Percentiles rank a stretch among this genome's conserved stretches.
phyloP scores from a whole-genome alignment of 192 early-diverging fungal species.

The Rhizoclosmatium globosum region DNA sequence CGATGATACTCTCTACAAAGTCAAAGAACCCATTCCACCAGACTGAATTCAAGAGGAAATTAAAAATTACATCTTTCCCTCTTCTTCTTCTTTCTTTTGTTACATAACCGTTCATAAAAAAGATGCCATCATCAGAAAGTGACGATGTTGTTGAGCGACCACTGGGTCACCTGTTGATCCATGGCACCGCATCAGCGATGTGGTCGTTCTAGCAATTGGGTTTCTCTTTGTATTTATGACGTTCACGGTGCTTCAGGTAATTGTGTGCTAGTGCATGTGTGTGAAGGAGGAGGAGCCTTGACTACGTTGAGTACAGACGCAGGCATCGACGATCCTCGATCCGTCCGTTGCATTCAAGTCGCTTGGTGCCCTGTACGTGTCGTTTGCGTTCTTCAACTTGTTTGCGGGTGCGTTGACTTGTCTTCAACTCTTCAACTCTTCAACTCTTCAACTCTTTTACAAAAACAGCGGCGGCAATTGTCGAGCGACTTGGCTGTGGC shows the following conservation, averaged over 20 bases:
- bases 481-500: constrained; percentile 32
- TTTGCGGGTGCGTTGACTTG: constrained; percentile 19
- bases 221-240: constrained; percentile 37
- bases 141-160: not conserved
- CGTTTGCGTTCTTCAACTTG: constrained; percentile 42
- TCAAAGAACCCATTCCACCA: not conserved
- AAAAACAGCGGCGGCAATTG: constrained; percentile 28
- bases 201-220: constrained; percentile 15
- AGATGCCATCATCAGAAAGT: too few relatives aligned
- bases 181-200: constrained; percentile 33
- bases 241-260: constrained; percentile 28
- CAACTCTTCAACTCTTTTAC: not conserved
- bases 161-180: not conserved
- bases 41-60: not conserved
- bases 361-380: constrained; percentile 36
- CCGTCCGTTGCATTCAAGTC: constrained; percentile 23
- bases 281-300: not conserved
- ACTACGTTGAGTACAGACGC: constrained; percentile 14
- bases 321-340: constrained; percentile 32
- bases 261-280: not conserved
- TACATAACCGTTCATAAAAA: too few relatives aligned
- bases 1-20: not conserved
- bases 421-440: not conserved
- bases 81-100: too few relatives aligned
- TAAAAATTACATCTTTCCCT: not conserved